Conservation (phyloP, 805 yeast species). For the Nakazawaea holstii region DNA sequence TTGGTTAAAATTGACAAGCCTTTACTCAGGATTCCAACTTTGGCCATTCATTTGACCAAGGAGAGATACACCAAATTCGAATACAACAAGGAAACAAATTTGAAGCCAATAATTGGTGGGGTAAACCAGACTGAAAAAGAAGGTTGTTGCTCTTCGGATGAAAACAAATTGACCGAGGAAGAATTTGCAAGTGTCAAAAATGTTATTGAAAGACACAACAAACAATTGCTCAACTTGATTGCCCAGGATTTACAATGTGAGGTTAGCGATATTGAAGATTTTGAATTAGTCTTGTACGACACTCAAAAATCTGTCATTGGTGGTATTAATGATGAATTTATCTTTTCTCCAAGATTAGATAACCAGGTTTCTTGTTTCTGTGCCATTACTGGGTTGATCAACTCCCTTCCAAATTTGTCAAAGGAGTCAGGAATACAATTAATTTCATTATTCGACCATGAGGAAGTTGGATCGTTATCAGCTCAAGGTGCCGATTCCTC, state of each 20-base stretch:
- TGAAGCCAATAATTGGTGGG: conserved; percentile 81
- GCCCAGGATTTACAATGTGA: conserved; percentile 57
- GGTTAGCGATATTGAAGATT: conserved; percentile 70
- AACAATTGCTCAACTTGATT: conserved; percentile 60
- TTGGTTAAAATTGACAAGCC: conserved; percentile 81
- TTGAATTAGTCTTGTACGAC: conserved; percentile 82
- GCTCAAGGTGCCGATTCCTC: conserved; percentile 97
- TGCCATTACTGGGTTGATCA: conserved; percentile 66
- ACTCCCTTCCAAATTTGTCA: conserved; percentile 33
- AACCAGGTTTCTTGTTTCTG: conserved; percentile 85
- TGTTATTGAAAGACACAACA: conserved; percentile 71
- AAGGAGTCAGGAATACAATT: conserved; percentile 58
- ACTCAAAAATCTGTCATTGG: conserved; percentile 80
- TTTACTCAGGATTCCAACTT: conserved; percentile 82
- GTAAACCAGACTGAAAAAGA: conserved; percentile 21
- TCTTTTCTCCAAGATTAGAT: conserved; percentile 88
- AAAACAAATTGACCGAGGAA: conserved; percentile 38
- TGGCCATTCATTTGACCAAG: conserved; percentile 88
- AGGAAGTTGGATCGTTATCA: conserved; percentile 88
- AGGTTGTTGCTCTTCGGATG: conserved; percentile 46
- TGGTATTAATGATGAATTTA: conserved; percentile 85
- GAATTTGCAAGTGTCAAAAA: conserved; percentile 62
- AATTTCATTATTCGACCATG: conserved; percentile 89
- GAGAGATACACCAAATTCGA: conserved; percentile 75
- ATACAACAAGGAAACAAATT: conserved; percentile 82